Conservation (phyloP, 371 early-diverging fungal species). For the Rhizopus stolonifer region DNA sequence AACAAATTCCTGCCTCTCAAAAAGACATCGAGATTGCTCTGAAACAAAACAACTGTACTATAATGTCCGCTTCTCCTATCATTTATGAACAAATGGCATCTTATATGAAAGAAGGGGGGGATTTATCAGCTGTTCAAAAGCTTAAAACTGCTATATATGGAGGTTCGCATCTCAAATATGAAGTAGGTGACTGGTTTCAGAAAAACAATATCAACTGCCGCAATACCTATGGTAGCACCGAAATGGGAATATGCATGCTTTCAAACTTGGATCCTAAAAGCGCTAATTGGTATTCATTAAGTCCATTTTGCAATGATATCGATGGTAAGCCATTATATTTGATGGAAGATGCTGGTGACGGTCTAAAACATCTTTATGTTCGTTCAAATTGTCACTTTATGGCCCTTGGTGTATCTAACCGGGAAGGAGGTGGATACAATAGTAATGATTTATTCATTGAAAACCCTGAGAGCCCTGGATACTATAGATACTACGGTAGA, state of each 20-base stretch:
- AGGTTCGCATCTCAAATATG: constrained; percentile 12
- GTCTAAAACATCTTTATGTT: constrained; percentile 1
- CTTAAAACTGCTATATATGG: background rate
- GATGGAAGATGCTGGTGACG: background rate
- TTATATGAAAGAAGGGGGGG: background rate
- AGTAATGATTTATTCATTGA: constrained; percentile 33
- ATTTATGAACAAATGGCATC: constrained; percentile 11
- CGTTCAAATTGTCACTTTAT: constrained; percentile 6
- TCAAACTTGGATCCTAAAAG: constrained; percentile 6
- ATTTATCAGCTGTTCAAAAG: background rate
- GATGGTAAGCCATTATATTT: background rate
- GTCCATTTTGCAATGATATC: background rate
- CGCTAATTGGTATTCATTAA: constrained; percentile 2
- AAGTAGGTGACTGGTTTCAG: constrained; percentile 5
- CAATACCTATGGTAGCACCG: constrained; percentile 5
- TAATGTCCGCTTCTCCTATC: constrained; percentile 5
- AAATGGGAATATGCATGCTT: background rate
- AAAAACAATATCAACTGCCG: constrained; percentile 13
- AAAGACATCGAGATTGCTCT: constrained; percentile 6
- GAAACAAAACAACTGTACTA: constrained; percentile 3
- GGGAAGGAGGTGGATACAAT: constrained; percentile 31
- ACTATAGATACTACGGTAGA: constrained; percentile 26
- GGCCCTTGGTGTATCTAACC: constrained; percentile 18
- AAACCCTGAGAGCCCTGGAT: constrained; percentile 10
- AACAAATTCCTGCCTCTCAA: constrained; percentile 5